Base-by-base conservation (phyloP, 129 eudicot species). In the Gnaphalium uliginosum region DNA sequence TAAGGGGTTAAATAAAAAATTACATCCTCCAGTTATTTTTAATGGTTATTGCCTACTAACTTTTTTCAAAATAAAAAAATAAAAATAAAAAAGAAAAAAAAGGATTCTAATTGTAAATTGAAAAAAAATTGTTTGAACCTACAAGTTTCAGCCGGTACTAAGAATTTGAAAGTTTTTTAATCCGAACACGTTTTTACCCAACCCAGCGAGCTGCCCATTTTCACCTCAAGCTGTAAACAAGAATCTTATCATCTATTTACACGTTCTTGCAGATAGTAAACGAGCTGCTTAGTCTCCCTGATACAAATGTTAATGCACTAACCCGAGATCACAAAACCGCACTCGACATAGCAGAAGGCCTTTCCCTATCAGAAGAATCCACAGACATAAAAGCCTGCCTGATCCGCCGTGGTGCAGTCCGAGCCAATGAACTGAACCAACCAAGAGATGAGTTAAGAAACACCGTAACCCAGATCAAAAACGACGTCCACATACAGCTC, bases 341-440 rank as follows among this genome's bases (percentile, higher is more conserved):
- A 59, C 93, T 94, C 5, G 97, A 94, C 87, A 90, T 91, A 67
- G 96, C 96, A n/a, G 96, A 90, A 85, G 85, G 83, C 17, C 96
- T 87, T 78, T 85, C 90, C 71, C 57, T 83, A 54, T 93, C 95
- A 4, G 91, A 93, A 78, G 90, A 86, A 56, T 75, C 88, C 6
- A 27, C 83, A 8, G 95, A 82, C 17, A 89, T 93, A 71, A 82
- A 76, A 15, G 86, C 68, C 6, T 69, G 66, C 73, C 83, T 89
- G 21, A n/a, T 68, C 24, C 90, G 87, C 53, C 71, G 74, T 57
- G 96, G 96, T 73, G 98, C 90, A 2, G 83, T 89, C 35, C 85
- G 92, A 77, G 98, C 98, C 37, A 89, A 86, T 51, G 92, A 93
- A 22, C 80, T 93, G 69, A 86, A 90, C 81, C 98, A 93, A 63